These are phyloP conservation scores for Fusarium brevicatenulatum DNA, from an alignment of 2,329 filamentous ascomycete species.

Conservation along the genomic window DNA sequence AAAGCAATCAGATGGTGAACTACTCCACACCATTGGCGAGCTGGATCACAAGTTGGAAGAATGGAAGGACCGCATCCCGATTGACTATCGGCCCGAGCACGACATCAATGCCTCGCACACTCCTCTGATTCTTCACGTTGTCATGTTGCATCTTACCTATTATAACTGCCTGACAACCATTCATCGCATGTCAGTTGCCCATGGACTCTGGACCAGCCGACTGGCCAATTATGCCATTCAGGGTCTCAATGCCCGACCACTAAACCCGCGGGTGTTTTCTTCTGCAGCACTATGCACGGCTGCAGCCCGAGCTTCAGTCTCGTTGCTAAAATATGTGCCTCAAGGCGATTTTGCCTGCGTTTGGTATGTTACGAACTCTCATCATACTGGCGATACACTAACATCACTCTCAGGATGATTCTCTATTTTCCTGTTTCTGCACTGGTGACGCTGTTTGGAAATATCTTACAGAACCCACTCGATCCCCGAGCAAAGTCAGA, in stretches of 20 bases:
- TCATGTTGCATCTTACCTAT: slow-evolving; percentile 94
- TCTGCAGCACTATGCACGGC: slow-evolving; percentile 93
- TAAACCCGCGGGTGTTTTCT: slow-evolving; percentile 95
- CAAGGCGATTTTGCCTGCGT: slow-evolving; percentile 95
- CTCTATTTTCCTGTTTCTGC: slow-evolving; percentile 97
- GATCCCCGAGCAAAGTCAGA: slow-evolving; percentile 90
- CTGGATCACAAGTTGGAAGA: slow-evolving; percentile 89
- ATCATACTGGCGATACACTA: slow-evolving; percentile 36
- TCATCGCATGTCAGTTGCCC: slow-evolving; percentile 97
- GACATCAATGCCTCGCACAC: slow-evolving; percentile 95
- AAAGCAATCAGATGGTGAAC: slow-evolving; percentile 90
- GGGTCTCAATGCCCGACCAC: slow-evolving; percentile 86
- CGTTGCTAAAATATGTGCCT: slow-evolving; percentile 93
- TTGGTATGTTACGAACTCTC: slow-evolving; percentile 70
- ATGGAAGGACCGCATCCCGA: slow-evolving; percentile 95
- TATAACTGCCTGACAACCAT: slow-evolving; percentile 99
- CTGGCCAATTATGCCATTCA: slow-evolving; percentile 95
- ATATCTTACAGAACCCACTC: slow-evolving; percentile 93
- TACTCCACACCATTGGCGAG: slow-evolving; percentile 95
- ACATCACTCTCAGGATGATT: slow-evolving; percentile 71
- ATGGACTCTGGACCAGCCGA: slow-evolving; percentile 97
- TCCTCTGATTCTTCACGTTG: slow-evolving; percentile 91
- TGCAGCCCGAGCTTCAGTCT: slow-evolving; percentile 91
- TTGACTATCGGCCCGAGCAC: slow-evolving; percentile 96
- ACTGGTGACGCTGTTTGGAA: slow-evolving; percentile 93